These are phyloP conservation scores for Tetragonia tetragonoides DNA, from an alignment of 148 eudicot genomes.

Conservation along the genomic window DNA sequence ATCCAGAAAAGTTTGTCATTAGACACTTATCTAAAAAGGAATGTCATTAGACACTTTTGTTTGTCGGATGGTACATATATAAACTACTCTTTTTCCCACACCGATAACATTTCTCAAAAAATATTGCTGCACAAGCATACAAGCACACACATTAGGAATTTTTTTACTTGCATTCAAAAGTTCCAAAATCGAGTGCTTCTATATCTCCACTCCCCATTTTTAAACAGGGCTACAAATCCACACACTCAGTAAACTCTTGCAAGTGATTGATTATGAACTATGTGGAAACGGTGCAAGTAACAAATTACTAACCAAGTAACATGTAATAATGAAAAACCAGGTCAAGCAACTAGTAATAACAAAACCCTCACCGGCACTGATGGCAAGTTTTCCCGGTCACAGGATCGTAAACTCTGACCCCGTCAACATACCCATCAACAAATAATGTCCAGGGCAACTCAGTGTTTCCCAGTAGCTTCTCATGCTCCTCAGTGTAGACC, in stretches of 20 bases:
- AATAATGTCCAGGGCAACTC: conserved; percentile 71
- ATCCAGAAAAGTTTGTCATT: not conserved
- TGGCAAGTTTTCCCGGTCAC: conserved; percentile 86
- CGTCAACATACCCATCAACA: conserved; percentile 81
- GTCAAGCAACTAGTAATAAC: not conserved
- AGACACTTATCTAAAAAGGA: not conserved
- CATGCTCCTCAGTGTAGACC: conserved; percentile 77
- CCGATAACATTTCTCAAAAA: not conserved
- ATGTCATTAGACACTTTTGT: conserved; percentile 1
- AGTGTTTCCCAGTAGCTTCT: conserved; percentile 72
- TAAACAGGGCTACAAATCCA: too few species aligned
- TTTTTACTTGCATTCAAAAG: too few species aligned
- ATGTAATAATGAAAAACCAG: not conserved
- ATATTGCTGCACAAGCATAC: not conserved
- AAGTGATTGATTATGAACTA: too few species aligned
- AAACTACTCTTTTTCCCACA: conserved; percentile 13
- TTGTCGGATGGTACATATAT: conserved; percentile 21
- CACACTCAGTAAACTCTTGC: too few species aligned
- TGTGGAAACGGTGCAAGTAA: too few species aligned
- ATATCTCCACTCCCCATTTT: too few species aligned
- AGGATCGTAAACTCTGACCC: conserved; percentile 72
- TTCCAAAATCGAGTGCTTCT: too few species aligned
- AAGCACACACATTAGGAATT: not conserved
- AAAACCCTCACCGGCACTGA: conserved; percentile 74
- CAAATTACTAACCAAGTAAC: too few species aligned